A percentile compares a stretch with the other conserved stretches of the same genome.
Conservation (phyloP, 805 yeast species). For the Hanseniaspora singularis region DNA sequence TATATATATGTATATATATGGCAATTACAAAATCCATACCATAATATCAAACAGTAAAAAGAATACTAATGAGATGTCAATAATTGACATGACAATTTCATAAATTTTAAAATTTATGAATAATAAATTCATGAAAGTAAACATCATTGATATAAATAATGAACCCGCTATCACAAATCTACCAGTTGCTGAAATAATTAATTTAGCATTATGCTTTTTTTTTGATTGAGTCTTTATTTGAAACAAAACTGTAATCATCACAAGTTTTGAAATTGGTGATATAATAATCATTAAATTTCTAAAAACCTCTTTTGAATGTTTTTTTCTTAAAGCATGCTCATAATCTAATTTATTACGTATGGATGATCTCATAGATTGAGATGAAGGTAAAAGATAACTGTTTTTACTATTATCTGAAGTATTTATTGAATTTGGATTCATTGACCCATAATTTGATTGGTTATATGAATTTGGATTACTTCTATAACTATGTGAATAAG, state of each 20-base stretch:
- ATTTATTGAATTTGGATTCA: no score
- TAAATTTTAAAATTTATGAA: neutral
- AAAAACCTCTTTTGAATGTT: neutral
- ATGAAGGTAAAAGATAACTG: no score
- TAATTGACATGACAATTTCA: neutral
- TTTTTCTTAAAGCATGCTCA: neutral
- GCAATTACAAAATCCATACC: slow-evolving; percentile 1
- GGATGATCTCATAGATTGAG: neutral
- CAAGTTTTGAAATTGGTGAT: slow-evolving; percentile 2
- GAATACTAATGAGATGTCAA: slow-evolving; percentile 7
- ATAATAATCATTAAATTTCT: neutral
- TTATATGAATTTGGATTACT: no score
- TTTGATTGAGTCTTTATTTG: slow-evolving; percentile 1
- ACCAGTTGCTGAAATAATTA: slow-evolving; percentile 4
- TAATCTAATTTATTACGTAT: neutral
- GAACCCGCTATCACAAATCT: slow-evolving; percentile 7
- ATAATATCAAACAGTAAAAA: slow-evolving; percentile 2
- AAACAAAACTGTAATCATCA: neutral
- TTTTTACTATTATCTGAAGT: no score
- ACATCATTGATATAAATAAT: slow-evolving; percentile 3
- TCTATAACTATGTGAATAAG: no score
- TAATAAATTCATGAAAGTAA: slow-evolving; percentile 6
- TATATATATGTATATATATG: neutral
- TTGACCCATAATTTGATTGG: no score
- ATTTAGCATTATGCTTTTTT: neutral